A percentile compares a stretch with the other conserved stretches of the same genome.
Evolutionary conservation across 192 early-diverging fungal species (phyloP).

Genomic region (Podila horticola): DNA sequence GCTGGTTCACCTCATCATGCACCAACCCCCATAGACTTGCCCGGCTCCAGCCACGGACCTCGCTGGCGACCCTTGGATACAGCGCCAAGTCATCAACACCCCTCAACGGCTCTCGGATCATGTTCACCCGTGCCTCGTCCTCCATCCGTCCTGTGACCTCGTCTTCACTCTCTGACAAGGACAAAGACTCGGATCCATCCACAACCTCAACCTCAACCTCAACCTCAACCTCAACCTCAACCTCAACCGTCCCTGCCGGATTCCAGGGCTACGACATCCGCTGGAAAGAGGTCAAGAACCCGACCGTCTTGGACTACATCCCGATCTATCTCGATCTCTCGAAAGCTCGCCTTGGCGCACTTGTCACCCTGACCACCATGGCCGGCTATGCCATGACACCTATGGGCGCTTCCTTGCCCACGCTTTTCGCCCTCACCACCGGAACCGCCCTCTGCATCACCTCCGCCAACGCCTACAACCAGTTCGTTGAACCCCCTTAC

Average conservation of each 20-base stretch:
- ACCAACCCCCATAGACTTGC: conserved; percentile 1
- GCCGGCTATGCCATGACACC: conserved; percentile 94
- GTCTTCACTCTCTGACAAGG: not conserved
- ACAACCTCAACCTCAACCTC: conserved; percentile 1
- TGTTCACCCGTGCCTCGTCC: conserved; percentile 32
- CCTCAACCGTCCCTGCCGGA: conserved; percentile 19
- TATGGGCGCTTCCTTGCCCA: conserved; percentile 64
- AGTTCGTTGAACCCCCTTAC: conserved; percentile 95
- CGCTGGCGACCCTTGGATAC: not conserved
- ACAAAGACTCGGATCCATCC: conserved; percentile 10
- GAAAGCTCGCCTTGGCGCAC: conserved; percentile 87
- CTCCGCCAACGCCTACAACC: conserved; percentile 95
- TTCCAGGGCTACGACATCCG: conserved; percentile 40
- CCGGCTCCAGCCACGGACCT: conserved; percentile 2
- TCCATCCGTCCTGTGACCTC: conserved; percentile 6
- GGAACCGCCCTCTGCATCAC: conserved; percentile 91
- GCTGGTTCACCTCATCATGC: conserved; percentile 9
- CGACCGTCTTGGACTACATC: conserved; percentile 18
- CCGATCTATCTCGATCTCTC: conserved; percentile 69
- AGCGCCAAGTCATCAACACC: not conserved
- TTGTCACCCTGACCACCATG: conserved; percentile 96
- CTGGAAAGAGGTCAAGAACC: conserved; percentile 49
- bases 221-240: conserved; percentile 2
- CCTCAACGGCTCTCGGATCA: conserved; percentile 30
- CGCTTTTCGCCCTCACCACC: conserved; percentile 81